Evolutionary conservation across 2,329 filamentous ascomycete species (phyloP), one percentile per base, ranked within the genome.

Genomic region (Aureobasidium pullulans): DNA sequence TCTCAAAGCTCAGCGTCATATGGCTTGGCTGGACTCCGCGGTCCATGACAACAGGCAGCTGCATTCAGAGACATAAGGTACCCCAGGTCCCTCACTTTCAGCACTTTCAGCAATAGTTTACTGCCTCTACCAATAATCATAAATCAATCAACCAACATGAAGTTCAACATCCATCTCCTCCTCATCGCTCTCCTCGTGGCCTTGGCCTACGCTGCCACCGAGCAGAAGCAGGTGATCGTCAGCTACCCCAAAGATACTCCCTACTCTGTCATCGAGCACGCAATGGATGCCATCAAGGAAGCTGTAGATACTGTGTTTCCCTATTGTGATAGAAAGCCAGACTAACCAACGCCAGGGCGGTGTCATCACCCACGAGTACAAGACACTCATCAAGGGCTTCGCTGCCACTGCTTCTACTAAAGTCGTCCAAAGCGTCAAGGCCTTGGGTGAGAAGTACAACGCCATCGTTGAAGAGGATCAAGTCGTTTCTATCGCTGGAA

Each of bases 391-490:
- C 64, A 67, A 66, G 57, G 70, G 62, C 40, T 69, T 68, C 49
- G 65, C 66, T 10, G 66, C 87, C 54, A 84, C 87, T 63, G 86
- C 87, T 36, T 85, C 90, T 1, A 82, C 83, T 60, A 84, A 84
- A 66, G 81, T 85, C 19, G 78, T 96, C 59, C 80, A 89, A 61
- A 79, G 79, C 5, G 81, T 96, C 32, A 81, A 86, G 65, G 76
- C 83, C 1, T 78, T 83, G 75, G 76, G 77, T 58, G 71, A 81
- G 61, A 86, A 85, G 73, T 52, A 59, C 40, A 76, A 82, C 54
- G 84, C 85, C 1, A 71, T 79, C 32, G 84, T 96, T 63, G 91
- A 96, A 73, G 85, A 92, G 67, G 90, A 96, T 69, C 77, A 87
- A 68, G 74, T 86, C 29, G 81, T 94, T 15, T 59, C 61, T 3